Conservation (phyloP, 192 early-diverging fungal genomes). For the Polychytrium aggregatum region DNA sequence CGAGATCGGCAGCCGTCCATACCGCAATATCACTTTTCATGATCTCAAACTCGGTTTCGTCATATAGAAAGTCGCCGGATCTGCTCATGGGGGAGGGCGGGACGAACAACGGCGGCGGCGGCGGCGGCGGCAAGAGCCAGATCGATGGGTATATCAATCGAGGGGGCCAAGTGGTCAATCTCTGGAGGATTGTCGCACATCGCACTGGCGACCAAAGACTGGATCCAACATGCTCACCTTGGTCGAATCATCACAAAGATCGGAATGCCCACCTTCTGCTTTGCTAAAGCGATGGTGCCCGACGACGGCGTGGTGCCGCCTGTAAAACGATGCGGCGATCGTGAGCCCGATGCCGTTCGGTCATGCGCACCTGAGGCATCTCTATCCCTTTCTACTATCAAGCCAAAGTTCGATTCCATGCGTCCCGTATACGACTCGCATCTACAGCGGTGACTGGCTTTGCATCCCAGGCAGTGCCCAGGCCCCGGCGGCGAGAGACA, state of each 20-base stretch:
- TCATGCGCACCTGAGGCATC: too few species aligned
- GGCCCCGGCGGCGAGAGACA: too few species aligned
- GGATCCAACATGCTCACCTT: slow-evolving; percentile 11
- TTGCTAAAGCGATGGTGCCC: slow-evolving; percentile 20
- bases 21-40: slow-evolving; percentile 34
- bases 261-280: slow-evolving; percentile 29
- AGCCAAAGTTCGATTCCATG: too few species aligned
- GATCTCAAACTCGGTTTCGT: slow-evolving; percentile 26
- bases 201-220: background rate
- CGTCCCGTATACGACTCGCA: too few species aligned
- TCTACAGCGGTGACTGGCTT: too few species aligned
- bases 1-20: too few species aligned
- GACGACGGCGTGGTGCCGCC: slow-evolving; percentile 53
- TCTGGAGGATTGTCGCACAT: background rate
- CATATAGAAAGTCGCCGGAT: slow-evolving; percentile 51
- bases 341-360: background rate
- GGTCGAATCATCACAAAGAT: slow-evolving; percentile 57
- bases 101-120: background rate
- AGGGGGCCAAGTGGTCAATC: too few species aligned
- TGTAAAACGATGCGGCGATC: background rate
- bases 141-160: too few species aligned
- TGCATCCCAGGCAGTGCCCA: too few species aligned
- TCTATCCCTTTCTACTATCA: too few species aligned
- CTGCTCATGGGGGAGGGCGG: slow-evolving; percentile 13
- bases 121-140: background rate